These are phyloP conservation scores for Fraxinus albicans DNA, from an alignment of 305 asterid species.

Conservation along the genomic window DNA sequence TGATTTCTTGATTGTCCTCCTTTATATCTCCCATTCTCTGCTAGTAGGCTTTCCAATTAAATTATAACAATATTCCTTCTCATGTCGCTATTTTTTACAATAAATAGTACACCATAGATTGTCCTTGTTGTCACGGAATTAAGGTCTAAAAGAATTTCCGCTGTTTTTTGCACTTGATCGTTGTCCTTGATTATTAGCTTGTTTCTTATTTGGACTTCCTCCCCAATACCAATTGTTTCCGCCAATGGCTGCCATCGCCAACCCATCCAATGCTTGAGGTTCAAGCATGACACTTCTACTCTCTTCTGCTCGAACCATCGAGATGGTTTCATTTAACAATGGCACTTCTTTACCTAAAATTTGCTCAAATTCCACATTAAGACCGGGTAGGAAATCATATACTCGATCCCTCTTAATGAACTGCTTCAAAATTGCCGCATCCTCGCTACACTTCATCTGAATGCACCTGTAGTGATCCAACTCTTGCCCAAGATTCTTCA, in stretches of 20 bases:
- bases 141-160: too few species aligned
- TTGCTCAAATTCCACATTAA: not conserved
- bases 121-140: not conserved
- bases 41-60: not conserved
- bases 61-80: not conserved
- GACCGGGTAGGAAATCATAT: not conserved
- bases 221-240: too few species aligned
- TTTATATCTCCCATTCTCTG: not conserved
- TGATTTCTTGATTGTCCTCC: not conserved
- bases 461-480: not conserved
- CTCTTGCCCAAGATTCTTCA: not conserved
- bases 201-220: too few species aligned
- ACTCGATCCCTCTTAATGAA: not conserved
- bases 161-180: too few species aligned
- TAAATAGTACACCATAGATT: not conserved
- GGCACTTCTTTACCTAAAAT: not conserved
- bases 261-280: not conserved
- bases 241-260: not conserved
- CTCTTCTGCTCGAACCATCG: conserved; percentile 3
- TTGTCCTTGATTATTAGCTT: too few species aligned
- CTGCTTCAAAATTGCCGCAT: not conserved
- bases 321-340: not conserved
- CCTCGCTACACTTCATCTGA: not conserved
- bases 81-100: not conserved
- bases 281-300: conserved; percentile 5